Percentiles rank a stretch among this genome's conserved stretches.
Evolutionary conservation across 352 stramenopile species (phyloP).

Genomic region (Phytopythium boreale): DNA sequence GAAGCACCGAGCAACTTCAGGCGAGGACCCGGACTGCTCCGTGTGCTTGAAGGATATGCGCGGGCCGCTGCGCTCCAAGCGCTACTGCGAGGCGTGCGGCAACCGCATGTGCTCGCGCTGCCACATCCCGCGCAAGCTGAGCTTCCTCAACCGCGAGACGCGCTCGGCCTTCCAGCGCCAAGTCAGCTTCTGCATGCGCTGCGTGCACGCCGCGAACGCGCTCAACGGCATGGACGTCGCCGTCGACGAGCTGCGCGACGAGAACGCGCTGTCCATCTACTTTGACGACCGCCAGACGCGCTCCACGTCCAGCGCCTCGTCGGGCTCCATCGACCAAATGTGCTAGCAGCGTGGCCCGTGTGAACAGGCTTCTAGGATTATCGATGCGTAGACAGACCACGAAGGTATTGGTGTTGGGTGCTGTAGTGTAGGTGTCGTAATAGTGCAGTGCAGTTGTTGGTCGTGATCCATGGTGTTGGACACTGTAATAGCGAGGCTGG

Average conservation of each 20-base stretch:
- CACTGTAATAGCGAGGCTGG: too few species aligned
- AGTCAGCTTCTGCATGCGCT: constrained; percentile 23
- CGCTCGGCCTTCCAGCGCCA: constrained; percentile 15
- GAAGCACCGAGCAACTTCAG: background rate
- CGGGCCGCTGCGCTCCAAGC: constrained; percentile 24
- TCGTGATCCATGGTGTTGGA: too few species aligned
- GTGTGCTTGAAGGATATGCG: constrained; percentile 32
- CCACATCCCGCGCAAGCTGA: constrained; percentile 20
- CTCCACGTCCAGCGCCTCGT: constrained; percentile 17
- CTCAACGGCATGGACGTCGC: constrained; percentile 30
- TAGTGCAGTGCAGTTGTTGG: too few species aligned
- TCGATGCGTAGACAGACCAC: too few species aligned
- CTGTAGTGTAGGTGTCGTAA: too few species aligned
- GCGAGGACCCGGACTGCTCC: constrained; percentile 16
- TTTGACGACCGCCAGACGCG: constrained; percentile 22
- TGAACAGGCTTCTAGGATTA: background rate
- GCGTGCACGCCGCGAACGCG: constrained; percentile 24
- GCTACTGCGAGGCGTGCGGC: constrained; percentile 30
- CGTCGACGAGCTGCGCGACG: constrained; percentile 23
- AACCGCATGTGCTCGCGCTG: constrained; percentile 27
- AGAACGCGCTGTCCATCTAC: constrained; percentile 30
- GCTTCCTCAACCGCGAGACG: constrained; percentile 17
- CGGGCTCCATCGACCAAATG: constrained; percentile 1
- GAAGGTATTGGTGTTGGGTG: too few species aligned
- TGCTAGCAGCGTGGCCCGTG: background rate